These are phyloP conservation scores for Malassezia equina DNA, from an alignment of 1,284 basidiomycete species.

Conservation along the genomic window DNA sequence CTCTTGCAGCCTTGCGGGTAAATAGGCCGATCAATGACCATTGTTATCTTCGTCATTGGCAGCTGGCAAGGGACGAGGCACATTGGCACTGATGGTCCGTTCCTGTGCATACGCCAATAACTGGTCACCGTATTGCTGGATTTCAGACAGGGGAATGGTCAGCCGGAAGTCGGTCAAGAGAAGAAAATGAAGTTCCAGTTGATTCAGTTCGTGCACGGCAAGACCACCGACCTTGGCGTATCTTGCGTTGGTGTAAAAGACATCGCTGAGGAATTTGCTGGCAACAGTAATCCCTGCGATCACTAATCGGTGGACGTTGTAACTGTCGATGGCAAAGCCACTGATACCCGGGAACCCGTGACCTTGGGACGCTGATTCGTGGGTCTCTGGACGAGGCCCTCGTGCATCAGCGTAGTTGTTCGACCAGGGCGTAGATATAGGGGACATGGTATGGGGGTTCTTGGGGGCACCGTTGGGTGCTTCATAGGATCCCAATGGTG, in stretches of 20 bases:
- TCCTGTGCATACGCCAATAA: slow-evolving; percentile 54
- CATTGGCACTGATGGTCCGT: background rate
- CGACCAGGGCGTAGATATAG: background rate
- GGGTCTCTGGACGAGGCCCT: background rate
- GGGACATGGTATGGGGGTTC: background rate
- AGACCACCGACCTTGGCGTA: slow-evolving; percentile 97
- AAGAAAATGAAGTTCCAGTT: slow-evolving; percentile 90
- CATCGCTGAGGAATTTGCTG: slow-evolving; percentile 96
- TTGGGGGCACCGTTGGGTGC: background rate
- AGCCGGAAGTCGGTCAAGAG: slow-evolving; percentile 89
- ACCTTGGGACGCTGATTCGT: background rate
- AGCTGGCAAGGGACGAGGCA: background rate
- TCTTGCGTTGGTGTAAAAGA: slow-evolving; percentile 98
- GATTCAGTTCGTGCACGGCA: slow-evolving; percentile 85
- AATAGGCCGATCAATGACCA: background rate
- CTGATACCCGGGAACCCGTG: slow-evolving; percentile 45
- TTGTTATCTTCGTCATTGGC: background rate
- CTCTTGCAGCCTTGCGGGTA: background rate
- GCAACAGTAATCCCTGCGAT: slow-evolving; percentile 96
- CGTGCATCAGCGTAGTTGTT: background rate
- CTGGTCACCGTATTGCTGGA: slow-evolving; percentile 88
- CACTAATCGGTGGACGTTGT: slow-evolving; percentile 88
- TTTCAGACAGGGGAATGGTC: slow-evolving; percentile 75
- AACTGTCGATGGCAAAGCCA: slow-evolving; percentile 88
- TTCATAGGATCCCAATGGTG: background rate